Evolutionary conservation across 495 filamentous ascomycete genomes (phyloP).

Genomic region (Durotheca rogersii): DNA sequence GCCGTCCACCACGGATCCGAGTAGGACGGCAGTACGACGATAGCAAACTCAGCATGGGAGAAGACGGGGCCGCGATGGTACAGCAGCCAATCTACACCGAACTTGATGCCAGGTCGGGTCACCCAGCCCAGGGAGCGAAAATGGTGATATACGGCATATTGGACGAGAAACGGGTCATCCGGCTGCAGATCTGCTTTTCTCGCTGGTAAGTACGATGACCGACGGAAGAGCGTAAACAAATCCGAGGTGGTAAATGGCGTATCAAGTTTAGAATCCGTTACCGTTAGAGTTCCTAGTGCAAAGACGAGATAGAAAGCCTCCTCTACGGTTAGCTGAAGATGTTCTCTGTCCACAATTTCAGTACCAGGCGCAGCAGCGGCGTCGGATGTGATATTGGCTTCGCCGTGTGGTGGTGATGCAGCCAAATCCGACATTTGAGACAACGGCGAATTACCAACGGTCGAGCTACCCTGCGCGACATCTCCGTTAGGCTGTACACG

Average conservation of each 20-base stretch:
- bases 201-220: conserved; percentile 68
- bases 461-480: neutral
- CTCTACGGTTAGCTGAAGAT: conserved; percentile 84
- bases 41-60: conserved; percentile 87
- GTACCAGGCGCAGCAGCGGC: conserved; percentile 2
- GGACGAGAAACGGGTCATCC: conserved; percentile 81
- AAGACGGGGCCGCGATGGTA: conserved; percentile 96
- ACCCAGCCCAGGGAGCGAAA: conserved; percentile 97
- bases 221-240: conserved; percentile 66
- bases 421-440: conserved; percentile 22
- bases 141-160: conserved; percentile 91
- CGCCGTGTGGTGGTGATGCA: conserved; percentile 6
- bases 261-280: conserved; percentile 59
- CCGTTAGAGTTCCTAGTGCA: conserved; percentile 70
- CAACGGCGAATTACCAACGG: conserved; percentile 13
- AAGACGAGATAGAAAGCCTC: conserved; percentile 93
- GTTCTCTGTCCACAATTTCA: conserved; percentile 73
- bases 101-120: conserved; percentile 90
- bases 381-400: neutral
- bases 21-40: conserved; percentile 82
- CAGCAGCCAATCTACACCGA: conserved; percentile 87
- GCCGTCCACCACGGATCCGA: conserved; percentile 71
- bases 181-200: conserved; percentile 47
- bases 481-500: conserved; percentile 19
- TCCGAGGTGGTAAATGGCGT: conserved; percentile 49